A percentile compares a stretch with the other conserved stretches of the same genome.
phyloP scores from a whole-genome alignment of 208 protist species.

The Leishmania martiniquensis region DNA sequence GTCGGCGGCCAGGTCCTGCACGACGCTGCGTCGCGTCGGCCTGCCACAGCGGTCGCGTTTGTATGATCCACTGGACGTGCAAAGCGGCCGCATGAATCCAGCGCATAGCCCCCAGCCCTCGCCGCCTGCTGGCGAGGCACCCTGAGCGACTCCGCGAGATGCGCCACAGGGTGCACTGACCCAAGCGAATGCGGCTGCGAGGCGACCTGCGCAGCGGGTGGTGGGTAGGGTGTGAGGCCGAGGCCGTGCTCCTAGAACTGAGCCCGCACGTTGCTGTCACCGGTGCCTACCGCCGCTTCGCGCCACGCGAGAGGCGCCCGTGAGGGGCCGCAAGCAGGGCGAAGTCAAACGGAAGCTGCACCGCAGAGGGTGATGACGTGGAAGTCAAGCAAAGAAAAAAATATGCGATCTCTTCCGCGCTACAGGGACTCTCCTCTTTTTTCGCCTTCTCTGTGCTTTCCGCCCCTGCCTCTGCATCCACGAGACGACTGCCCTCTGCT shows the following conservation, averaged over 20 bases:
- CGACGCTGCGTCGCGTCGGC: neutral
- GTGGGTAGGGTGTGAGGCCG: neutral
- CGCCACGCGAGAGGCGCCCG: too few species aligned
- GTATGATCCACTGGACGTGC: neutral
- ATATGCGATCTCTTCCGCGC: neutral
- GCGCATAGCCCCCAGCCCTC: neutral
- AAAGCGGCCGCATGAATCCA: neutral
- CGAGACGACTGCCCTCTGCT: too few species aligned
- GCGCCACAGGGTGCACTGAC: too few species aligned
- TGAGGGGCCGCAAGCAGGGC: too few species aligned
- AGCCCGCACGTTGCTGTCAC: too few species aligned
- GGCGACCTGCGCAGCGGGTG: neutral
- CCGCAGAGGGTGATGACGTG: neutral
- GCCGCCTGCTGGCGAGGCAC: neutral
- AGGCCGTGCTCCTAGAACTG: too few species aligned
- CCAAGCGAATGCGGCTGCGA: too few species aligned
- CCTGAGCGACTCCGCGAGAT: neutral
- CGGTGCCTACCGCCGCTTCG: too few species aligned
- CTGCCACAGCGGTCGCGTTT: neutral
- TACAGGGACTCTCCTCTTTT: neutral
- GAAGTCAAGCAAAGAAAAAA: neutral
- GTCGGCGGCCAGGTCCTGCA: neutral
- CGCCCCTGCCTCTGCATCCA: neutral
- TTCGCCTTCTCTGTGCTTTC: neutral
- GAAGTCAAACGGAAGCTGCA: neutral